A percentile compares a stretch with the other conserved stretches of the same genome.
Conservation (phyloP, 169 alveolate species). For the Besnoitia besnoiti region DNA sequence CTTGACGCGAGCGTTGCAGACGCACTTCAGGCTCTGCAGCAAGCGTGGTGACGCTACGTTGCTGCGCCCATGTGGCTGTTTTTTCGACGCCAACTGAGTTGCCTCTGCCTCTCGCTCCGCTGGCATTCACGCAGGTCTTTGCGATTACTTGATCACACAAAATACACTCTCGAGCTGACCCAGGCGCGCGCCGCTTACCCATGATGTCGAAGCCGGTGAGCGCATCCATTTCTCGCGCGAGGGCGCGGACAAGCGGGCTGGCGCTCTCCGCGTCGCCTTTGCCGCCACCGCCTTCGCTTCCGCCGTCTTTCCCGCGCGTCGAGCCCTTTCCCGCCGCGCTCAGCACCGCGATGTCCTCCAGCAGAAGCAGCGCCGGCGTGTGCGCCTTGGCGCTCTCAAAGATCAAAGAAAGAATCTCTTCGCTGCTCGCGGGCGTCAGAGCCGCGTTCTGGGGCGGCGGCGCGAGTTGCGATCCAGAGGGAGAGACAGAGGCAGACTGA, state of each 20-base stretch:
- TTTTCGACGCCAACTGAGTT: no score
- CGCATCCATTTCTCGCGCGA: neutral
- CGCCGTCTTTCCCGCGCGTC: neutral
- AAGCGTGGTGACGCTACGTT: no score
- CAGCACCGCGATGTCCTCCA: neutral
- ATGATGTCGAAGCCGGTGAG: neutral
- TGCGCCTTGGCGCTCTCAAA: neutral
- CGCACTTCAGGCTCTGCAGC: no score
- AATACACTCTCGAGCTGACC: no score
- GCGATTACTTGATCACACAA: no score
- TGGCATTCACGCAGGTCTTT: no score
- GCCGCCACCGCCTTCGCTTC: conserved; percentile 7
- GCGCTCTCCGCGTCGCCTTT: neutral
- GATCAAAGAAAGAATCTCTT: neutral
- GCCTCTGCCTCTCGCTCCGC: no score
- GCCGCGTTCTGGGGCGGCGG: neutral
- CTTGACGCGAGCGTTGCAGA: no score
- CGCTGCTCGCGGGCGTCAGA: neutral
- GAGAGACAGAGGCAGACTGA: neutral
- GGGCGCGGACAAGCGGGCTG: neutral
- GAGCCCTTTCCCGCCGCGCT: neutral
- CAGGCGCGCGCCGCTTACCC: neutral
- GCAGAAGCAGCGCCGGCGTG: neutral
- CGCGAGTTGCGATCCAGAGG: neutral
- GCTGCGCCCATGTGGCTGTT: no score